Evolutionary conservation across 208 protist species (phyloP).

Genomic region (Leishmania aethiopica): DNA sequence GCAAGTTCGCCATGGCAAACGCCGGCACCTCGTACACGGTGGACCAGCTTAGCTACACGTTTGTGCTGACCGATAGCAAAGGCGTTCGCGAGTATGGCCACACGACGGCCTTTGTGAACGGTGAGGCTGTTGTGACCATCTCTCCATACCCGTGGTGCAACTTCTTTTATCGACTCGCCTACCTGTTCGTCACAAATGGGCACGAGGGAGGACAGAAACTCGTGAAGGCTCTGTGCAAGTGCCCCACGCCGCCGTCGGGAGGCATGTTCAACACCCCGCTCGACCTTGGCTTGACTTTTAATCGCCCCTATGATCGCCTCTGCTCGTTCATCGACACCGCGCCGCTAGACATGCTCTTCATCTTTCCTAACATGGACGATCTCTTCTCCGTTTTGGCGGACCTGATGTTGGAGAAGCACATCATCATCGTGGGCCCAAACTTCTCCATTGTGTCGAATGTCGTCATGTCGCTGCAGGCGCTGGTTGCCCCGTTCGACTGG

Average conservation of each 20-base stretch:
- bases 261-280: conserved; percentile 53
- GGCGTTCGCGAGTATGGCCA: conserved; percentile 81
- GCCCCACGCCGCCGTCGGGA: conserved; percentile 67
- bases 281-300: conserved; percentile 49
- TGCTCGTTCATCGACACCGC: conserved; percentile 86
- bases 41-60: conserved; percentile 68
- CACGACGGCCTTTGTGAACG: conserved; percentile 64
- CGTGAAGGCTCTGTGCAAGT: conserved; percentile 49
- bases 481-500: conserved; percentile 87
- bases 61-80: conserved; percentile 76
- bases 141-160: conserved; percentile 84
- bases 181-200: conserved; percentile 60
- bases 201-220: conserved; percentile 39
- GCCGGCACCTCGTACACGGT: conserved; percentile 54
- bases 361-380: conserved; percentile 64
- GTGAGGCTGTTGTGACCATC: conserved; percentile 63
- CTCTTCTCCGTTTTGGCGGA: conserved; percentile 74
- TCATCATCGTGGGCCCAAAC: conserved; percentile 83
- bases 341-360: conserved; percentile 58
- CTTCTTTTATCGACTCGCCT: conserved; percentile 73
- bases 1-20: conserved; percentile 65
- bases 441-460: conserved; percentile 77
- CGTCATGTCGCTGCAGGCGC: conserved; percentile 79
- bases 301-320: conserved; percentile 74
- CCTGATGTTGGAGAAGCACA: conserved; percentile 75